Conservation (phyloP, 225 moss, liverwort and hornwort genomes). For the Polytrichum formosum region DNA sequence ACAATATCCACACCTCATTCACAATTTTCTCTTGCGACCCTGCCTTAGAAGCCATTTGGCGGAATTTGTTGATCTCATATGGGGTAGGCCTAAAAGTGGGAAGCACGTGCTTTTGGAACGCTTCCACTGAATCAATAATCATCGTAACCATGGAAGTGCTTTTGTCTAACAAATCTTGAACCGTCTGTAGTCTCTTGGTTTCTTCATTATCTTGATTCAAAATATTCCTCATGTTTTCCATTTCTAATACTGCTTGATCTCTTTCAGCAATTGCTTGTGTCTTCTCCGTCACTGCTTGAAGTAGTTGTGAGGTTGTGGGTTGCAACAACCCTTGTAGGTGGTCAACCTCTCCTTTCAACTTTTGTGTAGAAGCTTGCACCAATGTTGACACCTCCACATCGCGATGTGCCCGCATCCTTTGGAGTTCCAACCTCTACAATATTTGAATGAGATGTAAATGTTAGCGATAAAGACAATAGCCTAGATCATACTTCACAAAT, state of each 20-base stretch:
- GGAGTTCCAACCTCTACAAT: slow-evolving; percentile 82
- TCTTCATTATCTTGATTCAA: slow-evolving; percentile 30
- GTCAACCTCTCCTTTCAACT: slow-evolving; percentile 86
- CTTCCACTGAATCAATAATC: slow-evolving; percentile 55
- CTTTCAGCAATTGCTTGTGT: slow-evolving; percentile 62
- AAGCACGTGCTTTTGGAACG: slow-evolving; percentile 81
- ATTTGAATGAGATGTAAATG: neutral
- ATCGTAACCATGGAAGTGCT: slow-evolving; percentile 45
- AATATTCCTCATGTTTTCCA: slow-evolving; percentile 43
- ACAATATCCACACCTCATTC: slow-evolving; percentile 52
- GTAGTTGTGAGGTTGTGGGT: slow-evolving; percentile 68
- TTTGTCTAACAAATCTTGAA: slow-evolving; percentile 60
- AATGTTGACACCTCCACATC: slow-evolving; percentile 90
- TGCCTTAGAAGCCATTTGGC: slow-evolving; percentile 14
- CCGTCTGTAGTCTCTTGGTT: slow-evolving; percentile 34
- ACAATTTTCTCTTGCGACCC: slow-evolving; percentile 38
- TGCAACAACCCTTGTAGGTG: slow-evolving; percentile 79
- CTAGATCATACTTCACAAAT: neutral
- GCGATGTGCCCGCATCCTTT: slow-evolving; percentile 83
- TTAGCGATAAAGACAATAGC: too few species aligned
- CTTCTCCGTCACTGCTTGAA: slow-evolving; percentile 76
- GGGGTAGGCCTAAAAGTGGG: slow-evolving; percentile 69
- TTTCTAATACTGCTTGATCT: slow-evolving; percentile 43
- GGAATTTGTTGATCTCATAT: slow-evolving; percentile 23
- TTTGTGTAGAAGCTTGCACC: slow-evolving; percentile 73